Percentiles rank a stretch among this genome's conserved stretches.
Conservation (phyloP, 495 filamentous ascomycete species). For the Letharia columbiana region DNA sequence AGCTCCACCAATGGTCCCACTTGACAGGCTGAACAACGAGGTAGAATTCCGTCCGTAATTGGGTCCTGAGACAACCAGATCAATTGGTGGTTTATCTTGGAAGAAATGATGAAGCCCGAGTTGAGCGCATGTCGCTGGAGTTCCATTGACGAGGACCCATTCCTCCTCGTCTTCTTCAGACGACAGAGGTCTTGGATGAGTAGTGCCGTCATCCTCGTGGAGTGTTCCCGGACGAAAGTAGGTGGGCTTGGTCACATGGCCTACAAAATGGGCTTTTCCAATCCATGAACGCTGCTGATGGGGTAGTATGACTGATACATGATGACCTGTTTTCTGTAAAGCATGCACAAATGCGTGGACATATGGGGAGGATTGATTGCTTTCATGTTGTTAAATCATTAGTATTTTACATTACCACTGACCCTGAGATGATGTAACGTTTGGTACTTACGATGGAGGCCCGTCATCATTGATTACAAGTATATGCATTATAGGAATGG, state of each 20-base stretch:
- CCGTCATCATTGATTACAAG: conserved; percentile 85
- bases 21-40: conserved; percentile 79
- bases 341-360: conserved; percentile 74
- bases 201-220: conserved; percentile 58
- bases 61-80: conserved; percentile 81
- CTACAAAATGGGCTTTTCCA: conserved; percentile 90
- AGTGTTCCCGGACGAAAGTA: conserved; percentile 70
- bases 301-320: conserved; percentile 81
- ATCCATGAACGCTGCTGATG: conserved; percentile 95
- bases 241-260: conserved; percentile 72
- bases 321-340: conserved; percentile 69
- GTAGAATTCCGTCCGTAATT: conserved; percentile 96
- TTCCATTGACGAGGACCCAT: conserved; percentile 88
- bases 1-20: conserved; percentile 83
- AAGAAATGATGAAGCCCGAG: conserved; percentile 75
- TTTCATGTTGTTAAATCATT: conserved; percentile 8
- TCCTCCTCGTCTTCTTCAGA: conserved; percentile 58
- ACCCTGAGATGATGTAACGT: no score
- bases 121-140: conserved; percentile 87
- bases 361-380: conserved; percentile 73
- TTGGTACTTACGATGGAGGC: conserved; percentile 59
- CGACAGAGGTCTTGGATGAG: conserved; percentile 44
- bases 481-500: conserved; percentile 29
- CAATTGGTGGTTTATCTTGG: conserved; percentile 53
- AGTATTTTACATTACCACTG: not conserved